Conservation (phyloP, 495 filamentous ascomycete species). For the Neurospora pannonica region DNA sequence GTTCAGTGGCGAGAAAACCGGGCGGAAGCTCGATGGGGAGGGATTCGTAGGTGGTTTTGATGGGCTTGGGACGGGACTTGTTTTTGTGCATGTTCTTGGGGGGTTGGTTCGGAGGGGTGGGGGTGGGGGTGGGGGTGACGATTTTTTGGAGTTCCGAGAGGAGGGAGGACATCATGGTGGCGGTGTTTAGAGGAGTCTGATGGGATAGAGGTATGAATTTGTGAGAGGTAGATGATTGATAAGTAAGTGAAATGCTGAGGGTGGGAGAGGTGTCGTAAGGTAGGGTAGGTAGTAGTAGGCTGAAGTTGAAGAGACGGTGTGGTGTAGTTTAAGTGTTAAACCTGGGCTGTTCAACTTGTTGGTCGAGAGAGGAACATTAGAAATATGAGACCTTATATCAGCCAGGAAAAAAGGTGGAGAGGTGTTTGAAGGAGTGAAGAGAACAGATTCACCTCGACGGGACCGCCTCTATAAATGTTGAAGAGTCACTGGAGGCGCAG, state of each 20-base stretch:
- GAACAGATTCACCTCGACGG: background rate
- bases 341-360: no score
- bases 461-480: background rate
- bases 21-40: slow-evolving; percentile 21
- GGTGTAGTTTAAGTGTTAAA: no score
- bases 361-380: no score
- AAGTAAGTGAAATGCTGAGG: no score
- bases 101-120: background rate
- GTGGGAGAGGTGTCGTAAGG: no score
- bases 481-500: background rate
- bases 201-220: no score
- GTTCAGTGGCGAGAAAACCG: slow-evolving; percentile 19
- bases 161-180: background rate
- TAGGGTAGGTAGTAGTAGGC: no score
- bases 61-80: slow-evolving; percentile 2
- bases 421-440: background rate
- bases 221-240: no score
- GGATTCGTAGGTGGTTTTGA: slow-evolving; percentile 22
- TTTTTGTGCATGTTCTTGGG: background rate
- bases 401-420: no score
- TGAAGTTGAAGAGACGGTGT: no score
- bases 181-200: no score
- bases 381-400: no score
- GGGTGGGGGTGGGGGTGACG: background rate
- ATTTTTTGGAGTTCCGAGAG: background rate